phyloP scores from a whole-genome alignment of 441 rosid species.

The Populus hybrid region DNA sequence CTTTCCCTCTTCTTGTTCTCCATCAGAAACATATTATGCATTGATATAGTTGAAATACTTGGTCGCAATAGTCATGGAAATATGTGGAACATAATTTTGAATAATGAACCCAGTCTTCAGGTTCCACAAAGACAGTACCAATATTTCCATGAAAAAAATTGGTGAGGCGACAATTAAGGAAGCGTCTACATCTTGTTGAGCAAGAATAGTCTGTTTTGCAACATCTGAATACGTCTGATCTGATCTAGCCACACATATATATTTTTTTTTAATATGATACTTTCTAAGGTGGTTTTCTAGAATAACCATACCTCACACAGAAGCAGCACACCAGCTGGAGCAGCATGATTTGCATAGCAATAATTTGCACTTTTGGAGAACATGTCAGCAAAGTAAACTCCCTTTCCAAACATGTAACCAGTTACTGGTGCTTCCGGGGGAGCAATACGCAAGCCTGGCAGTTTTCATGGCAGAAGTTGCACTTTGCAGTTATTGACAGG shows the following conservation, averaged over 20 bases:
- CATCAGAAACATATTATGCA: not conserved
- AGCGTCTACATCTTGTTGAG: not conserved
- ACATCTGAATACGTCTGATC: not conserved
- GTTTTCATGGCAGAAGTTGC: constrained; percentile 23
- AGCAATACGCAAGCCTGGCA: constrained; percentile 84
- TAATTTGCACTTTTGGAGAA: constrained; percentile 95
- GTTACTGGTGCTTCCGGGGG: constrained; percentile 93
- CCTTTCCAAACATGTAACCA: constrained; percentile 96
- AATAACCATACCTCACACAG: constrained; percentile 66
- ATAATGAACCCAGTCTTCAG: not conserved
- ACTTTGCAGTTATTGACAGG: constrained; percentile 10
- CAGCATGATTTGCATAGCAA: constrained; percentile 50
- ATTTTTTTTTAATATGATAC: not conserved
- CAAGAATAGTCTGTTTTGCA: not conserved
- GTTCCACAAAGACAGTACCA: constrained; percentile 6
- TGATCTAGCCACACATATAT: not conserved
- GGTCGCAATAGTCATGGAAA: not conserved
- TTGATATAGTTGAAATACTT: not conserved
- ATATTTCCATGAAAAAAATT: constrained; percentile 1
- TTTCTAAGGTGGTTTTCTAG: not conserved
- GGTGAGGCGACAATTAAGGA: not conserved
- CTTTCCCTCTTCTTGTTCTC: no score
- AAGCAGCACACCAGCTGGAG: constrained; percentile 69
- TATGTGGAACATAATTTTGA: not conserved
- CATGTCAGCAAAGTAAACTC: constrained; percentile 96